Evolutionary conservation across 2,329 filamentous ascomycete species (phyloP).

Genomic region (Clonostachys sp.): DNA sequence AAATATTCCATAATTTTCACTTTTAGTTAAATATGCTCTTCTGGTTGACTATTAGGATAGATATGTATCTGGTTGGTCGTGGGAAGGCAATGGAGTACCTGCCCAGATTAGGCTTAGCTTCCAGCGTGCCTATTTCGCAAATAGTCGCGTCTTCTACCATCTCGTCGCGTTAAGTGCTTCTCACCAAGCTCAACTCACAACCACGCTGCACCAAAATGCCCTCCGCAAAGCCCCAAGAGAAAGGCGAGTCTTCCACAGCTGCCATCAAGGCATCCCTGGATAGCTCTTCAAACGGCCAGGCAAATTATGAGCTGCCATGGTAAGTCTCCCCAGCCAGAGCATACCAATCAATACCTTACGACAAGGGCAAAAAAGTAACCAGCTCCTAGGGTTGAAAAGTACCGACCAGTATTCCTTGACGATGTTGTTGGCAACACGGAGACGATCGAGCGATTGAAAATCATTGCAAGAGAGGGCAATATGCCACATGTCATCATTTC

Average conservation of each 20-base stretch:
- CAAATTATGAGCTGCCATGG: slow-evolving; percentile 77
- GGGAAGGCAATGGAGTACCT: too few relatives aligned
- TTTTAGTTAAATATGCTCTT: too few relatives aligned
- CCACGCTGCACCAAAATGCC: slow-evolving; percentile 30
- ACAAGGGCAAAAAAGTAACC: slow-evolving; percentile 5
- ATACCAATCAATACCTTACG: neutral
- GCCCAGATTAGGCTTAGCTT: too few relatives aligned
- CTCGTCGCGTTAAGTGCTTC: slow-evolving; percentile 30
- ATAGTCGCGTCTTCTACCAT: slow-evolving; percentile 23
- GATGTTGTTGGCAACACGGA: slow-evolving; percentile 98
- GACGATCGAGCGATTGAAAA: slow-evolving; percentile 94
- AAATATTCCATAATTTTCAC: too few relatives aligned
- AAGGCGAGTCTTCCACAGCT: slow-evolving; percentile 57
- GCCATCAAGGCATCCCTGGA: slow-evolving; percentile 52
- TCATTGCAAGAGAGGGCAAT: slow-evolving; percentile 97
- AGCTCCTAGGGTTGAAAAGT: slow-evolving; percentile 85
- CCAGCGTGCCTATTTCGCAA: neutral
- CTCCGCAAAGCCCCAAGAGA: slow-evolving; percentile 42
- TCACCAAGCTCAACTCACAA: slow-evolving; percentile 7
- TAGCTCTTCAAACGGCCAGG: slow-evolving; percentile 40
- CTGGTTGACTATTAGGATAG: too few relatives aligned
- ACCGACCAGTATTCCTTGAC: slow-evolving; percentile 89
- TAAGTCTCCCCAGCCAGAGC: slow-evolving; percentile 25
- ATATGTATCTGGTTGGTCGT: too few relatives aligned
- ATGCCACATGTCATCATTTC: slow-evolving; percentile 99